Percentiles rank a stretch among this genome's conserved stretches.
These are phyloP conservation scores for Termitomyces sp. DNA, from an alignment of 768 basidiomycete genomes.

Conservation along the genomic window DNA sequence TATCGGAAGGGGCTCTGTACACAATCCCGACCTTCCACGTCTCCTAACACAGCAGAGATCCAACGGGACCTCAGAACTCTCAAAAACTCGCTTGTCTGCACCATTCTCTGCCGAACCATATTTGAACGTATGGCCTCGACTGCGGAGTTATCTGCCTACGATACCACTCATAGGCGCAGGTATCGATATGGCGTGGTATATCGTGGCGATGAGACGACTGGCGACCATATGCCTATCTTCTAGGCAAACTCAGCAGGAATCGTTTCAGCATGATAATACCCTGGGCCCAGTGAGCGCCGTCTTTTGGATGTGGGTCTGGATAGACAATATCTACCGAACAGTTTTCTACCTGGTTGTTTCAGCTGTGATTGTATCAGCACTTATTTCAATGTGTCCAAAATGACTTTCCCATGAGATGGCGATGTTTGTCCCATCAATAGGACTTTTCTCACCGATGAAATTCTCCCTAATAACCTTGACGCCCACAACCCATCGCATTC, in stretches of 20 bases:
- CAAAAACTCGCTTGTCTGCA: conserved; percentile 19
- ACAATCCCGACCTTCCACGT: conserved; percentile 59
- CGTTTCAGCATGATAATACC: conserved; percentile 22
- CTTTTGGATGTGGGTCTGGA: conserved; percentile 50
- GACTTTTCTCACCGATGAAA: background rate
- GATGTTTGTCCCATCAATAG: background rate
- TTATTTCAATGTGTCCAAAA: background rate
- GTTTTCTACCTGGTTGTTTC: background rate
- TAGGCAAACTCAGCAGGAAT: background rate
- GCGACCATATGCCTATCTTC: conserved; percentile 22
- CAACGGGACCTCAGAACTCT: conserved; percentile 3
- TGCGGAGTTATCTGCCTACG: conserved; percentile 36
- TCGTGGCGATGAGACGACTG: conserved; percentile 52
- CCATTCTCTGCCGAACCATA: conserved; percentile 42
- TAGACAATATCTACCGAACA: background rate
- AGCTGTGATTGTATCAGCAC: background rate
- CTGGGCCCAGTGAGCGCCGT: conserved; percentile 37
- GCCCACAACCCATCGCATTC: background rate
- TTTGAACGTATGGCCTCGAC: conserved; percentile 21
- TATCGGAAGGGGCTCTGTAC: conserved; percentile 64
- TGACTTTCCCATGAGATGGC: too few species aligned
- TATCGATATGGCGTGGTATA: conserved; percentile 65
- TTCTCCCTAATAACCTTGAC: background rate
- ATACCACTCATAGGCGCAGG: conserved; percentile 69
- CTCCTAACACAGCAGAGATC: conserved; percentile 29